Base-by-base conservation (phyloP, 108 stramenopile species). In the Nitzschia sp. region DNA sequence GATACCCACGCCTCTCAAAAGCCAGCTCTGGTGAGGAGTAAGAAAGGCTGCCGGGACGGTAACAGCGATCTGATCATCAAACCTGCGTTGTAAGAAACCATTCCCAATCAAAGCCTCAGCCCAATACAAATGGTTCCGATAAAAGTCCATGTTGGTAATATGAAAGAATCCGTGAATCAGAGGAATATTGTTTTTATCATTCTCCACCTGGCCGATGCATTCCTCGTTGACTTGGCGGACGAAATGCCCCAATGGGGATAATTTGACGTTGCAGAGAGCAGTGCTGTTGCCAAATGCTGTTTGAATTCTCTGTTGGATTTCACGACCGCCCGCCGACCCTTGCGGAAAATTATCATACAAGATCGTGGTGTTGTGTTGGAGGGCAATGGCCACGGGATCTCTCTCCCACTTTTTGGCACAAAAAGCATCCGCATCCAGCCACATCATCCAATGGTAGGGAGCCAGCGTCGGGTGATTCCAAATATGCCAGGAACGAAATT, bases 361-460 rank as follows among this genome's bases (percentile, higher is more conserved):
- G 0, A 84, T 52, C 0, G 68, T 61, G 30, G 78, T 41, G 27
- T 84, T 58, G 53, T 84, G 73, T 47, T 74, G 29, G 4, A 84
- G 53, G 28, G 77, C 68, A 52, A 67, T 34, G 5, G 76, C 72
- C 16, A 84, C 50, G 9, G 83, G 83, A 72, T 84, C 83, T 22
- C 38, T 23, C 11, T 59, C 31, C 77, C 79, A 84, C n/a, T 53
- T 27, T 56, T 63, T 53, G 25, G 75, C 75, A 26, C 73, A 45
- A 53, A 80, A 74, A 30, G 69, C 77, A 75, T 84, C 83, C 0
- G 79, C 71, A 73, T 84, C 83, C 23, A 79, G 34, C 83, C 83
- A 84, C 63, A 84, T 56, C 83, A 84, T 84, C 50, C 73, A 80
- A 54, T 69, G 68, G 45, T 84, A 84, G 28, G 41, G 44, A 11